phyloP scores from a whole-genome alignment of 164 flowering plant species.

The Magnolia kwangsiensis region DNA sequence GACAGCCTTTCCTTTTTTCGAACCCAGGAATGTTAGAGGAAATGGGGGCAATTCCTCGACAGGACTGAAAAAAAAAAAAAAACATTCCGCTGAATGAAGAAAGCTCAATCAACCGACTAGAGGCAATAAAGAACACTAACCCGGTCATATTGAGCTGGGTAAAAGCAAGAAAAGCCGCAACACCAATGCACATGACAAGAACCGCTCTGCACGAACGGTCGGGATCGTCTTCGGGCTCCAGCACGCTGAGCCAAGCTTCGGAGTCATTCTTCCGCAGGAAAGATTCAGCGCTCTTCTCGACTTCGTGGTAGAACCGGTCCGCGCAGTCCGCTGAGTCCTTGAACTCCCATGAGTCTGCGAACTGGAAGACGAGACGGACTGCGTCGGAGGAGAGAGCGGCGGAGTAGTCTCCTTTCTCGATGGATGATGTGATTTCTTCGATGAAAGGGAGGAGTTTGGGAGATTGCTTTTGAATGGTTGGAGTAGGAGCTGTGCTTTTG shows the following conservation, averaged over 20 bases:
- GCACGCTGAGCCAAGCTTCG: conserved; percentile 10
- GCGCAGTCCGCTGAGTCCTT: conserved; percentile 37
- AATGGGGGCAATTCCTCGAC: conserved; percentile 31
- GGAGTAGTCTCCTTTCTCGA: conserved; percentile 61
- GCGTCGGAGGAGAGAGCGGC: conserved; percentile 59
- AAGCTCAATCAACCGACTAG: neutral
- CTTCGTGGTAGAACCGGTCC: conserved; percentile 42
- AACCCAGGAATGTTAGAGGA: conserved; percentile 33
- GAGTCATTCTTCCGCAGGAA: conserved; percentile 30
- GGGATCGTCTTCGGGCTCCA: conserved; percentile 10
- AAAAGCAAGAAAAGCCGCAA: conserved; percentile 70
- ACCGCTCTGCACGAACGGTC: conserved; percentile 36
- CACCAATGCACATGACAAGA: conserved; percentile 52
- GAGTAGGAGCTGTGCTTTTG: conserved; percentile 5
- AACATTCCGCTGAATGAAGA: neutral
- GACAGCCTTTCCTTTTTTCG: conserved; percentile 16
- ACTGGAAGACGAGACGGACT: conserved; percentile 26
- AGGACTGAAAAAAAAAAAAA: conserved; percentile 38
- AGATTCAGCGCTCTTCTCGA: conserved; percentile 29
- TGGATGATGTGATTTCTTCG: conserved; percentile 30
- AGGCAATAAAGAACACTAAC: conserved; percentile 27
- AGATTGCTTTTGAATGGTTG: neutral
- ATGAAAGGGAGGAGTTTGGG: conserved; percentile 20
- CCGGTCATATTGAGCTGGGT: conserved; percentile 74
- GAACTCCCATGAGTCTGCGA: conserved; percentile 18